These are phyloP conservation scores for Dothistroma septosporum DNA, from an alignment of 2,329 filamentous ascomycete species.

Conservation along the genomic window DNA sequence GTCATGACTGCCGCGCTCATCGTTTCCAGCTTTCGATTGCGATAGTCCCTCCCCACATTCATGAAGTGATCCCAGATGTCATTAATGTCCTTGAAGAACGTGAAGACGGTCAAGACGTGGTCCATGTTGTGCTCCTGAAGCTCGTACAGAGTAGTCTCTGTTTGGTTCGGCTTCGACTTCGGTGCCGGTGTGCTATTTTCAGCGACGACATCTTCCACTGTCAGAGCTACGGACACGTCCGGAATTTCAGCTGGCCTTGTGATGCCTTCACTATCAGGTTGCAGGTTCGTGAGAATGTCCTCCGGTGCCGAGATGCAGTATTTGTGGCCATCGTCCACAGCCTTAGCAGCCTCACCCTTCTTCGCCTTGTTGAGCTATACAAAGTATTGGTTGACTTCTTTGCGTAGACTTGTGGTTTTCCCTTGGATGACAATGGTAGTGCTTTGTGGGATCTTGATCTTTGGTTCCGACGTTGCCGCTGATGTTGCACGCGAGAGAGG, in stretches of 20 bases:
- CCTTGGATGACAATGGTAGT: neutral
- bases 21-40: constrained; percentile 1
- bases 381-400: neutral
- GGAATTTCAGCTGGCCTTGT: neutral
- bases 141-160: neutral
- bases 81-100: constrained; percentile 11
- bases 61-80: constrained; percentile 3
- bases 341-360: neutral
- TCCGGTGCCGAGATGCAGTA: constrained; percentile 7
- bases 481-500: constrained; percentile 3
- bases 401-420: neutral
- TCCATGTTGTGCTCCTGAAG: neutral
- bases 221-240: constrained; percentile 4
- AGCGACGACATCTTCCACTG: constrained; percentile 2
- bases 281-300: constrained; percentile 2
- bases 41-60: constrained; percentile 6
- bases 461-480: constrained; percentile 3
- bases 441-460: constrained; percentile 4
- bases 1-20: constrained; percentile 12
- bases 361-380: neutral
- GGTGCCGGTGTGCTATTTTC: neutral
- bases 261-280: neutral
- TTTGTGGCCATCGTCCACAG: neutral
- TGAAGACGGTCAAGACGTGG: constrained; percentile 1
- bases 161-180: neutral